Conservation (phyloP, 768 basidiomycete genomes). For the Serendipita sp. region DNA sequence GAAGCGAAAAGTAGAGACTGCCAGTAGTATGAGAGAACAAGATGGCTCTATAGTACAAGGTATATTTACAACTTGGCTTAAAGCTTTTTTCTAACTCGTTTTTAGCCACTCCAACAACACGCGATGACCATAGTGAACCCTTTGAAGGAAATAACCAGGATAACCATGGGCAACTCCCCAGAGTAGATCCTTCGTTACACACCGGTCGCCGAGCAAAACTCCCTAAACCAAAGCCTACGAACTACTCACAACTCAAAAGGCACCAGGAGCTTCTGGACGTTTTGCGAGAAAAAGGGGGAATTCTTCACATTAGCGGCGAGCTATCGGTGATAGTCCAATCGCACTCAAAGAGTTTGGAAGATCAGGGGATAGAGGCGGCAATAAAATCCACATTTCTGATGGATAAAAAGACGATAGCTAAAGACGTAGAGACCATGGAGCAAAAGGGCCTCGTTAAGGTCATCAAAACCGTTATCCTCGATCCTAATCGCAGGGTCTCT, state of each 20-base stretch:
- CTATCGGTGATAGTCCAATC: background rate
- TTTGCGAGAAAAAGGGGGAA: conserved; percentile 49
- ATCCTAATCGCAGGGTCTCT: conserved; percentile 23
- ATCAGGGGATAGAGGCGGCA: conserved; percentile 37
- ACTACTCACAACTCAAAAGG: conserved; percentile 62
- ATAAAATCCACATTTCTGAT: conserved; percentile 56
- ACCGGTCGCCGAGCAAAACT: background rate
- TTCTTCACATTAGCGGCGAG: conserved; percentile 42
- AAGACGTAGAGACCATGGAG: conserved; percentile 47
- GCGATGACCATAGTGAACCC: too few relatives aligned
- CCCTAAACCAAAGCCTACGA: conserved; percentile 18
- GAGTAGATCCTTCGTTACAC: too few relatives aligned
- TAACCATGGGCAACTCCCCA: too few relatives aligned
- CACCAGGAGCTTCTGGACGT: conserved; percentile 66
- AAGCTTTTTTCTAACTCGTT: too few relatives aligned
- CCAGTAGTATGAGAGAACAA: too few relatives aligned
- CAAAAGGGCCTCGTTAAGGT: conserved; percentile 51
- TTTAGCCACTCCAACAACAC: too few relatives aligned
- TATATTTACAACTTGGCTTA: too few relatives aligned
- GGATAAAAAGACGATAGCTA: conserved; percentile 56
- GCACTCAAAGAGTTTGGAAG: conserved; percentile 27
- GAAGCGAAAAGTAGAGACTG: too few relatives aligned
- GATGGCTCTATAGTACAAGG: too few relatives aligned
- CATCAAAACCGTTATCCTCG: conserved; percentile 47
- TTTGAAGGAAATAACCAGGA: too few relatives aligned